Evolutionary conservation across 805 yeast genomes (phyloP).

Genomic region (Komagataella kurtzmanii): DNA sequence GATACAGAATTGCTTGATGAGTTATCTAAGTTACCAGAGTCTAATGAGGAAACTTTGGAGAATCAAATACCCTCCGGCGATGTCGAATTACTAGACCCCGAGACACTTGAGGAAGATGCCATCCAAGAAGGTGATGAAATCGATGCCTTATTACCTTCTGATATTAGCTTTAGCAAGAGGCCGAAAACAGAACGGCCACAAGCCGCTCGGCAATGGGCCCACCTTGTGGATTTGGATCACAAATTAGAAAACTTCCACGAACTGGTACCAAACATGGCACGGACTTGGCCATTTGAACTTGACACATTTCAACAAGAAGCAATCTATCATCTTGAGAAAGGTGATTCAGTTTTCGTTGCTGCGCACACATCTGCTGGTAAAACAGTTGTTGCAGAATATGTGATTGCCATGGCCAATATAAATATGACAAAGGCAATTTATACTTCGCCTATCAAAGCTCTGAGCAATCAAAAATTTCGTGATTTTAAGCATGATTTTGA

Average conservation of each 20-base stretch:
- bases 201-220: slow-evolving; percentile 70
- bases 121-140: slow-evolving; percentile 4
- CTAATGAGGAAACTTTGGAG: background rate
- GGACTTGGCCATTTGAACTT: slow-evolving; percentile 88
- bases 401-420: slow-evolving; percentile 90
- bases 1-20: slow-evolving; percentile 3
- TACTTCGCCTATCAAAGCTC: slow-evolving; percentile 89
- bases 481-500: slow-evolving; percentile 73
- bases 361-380: slow-evolving; percentile 99
- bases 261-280: slow-evolving; percentile 84
- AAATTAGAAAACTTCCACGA: slow-evolving; percentile 75
- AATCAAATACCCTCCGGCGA: slow-evolving; percentile 3
- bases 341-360: slow-evolving; percentile 96
- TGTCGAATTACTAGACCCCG: slow-evolving; percentile 4
- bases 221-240: slow-evolving; percentile 79
- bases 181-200: slow-evolving; percentile 1
- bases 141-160: background rate
- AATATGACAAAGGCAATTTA: slow-evolving; percentile 96
- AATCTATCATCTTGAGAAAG: slow-evolving; percentile 89
- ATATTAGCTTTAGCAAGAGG: background rate
- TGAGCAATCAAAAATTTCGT: slow-evolving; percentile 81
- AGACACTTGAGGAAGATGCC: slow-evolving; percentile 3
- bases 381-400: slow-evolving; percentile 96
- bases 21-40: slow-evolving; percentile 3
- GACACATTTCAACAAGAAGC: slow-evolving; percentile 97